Evolutionary conservation across 768 basidiomycete species (phyloP), one percentile per base, ranked within the genome.

Genomic region (Scleroderma bovista): DNA sequence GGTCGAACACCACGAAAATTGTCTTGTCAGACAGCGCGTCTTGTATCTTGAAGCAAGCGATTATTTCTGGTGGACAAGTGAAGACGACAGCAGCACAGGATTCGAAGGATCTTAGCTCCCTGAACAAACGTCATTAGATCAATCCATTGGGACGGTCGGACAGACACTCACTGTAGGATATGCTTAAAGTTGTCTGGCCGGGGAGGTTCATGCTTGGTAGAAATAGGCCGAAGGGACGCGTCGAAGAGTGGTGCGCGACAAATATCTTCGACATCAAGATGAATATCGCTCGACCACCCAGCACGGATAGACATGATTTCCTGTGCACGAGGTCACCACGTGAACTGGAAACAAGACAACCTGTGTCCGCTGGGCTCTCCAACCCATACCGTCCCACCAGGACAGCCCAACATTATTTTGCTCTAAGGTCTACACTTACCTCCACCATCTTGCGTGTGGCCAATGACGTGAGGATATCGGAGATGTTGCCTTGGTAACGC

Each of bases 51-150:
- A 82, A 60, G 57, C 80, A 78, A 17, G 76, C 72, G 16, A 86
- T 62, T 43, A 86, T 84, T 57, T 86, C 85, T 0, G 86, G 84
- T 31, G 85, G 81, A 17, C 83, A 81, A 0, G 84, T 87, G 52
- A 87, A 78, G 44, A 85, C 70, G 29, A 47, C 75, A 75, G 40
- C 72, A 50, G 44, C 71, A 61, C 51, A 63, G 29, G 19, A 58
- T 34, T 50, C 57, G 2, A 48, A 50, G 11, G 32, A 47, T 23
- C 48, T 60, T 61, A 61, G 55, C 22, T 52, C 57, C 48, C 64
- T 74, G 57, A 37, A n/a, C n/a, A n/a, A 56, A 23, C 16, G 26
- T 16, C 22, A 43, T 20, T 12, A 2, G 16, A 16, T 6, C 15
- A 2, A 24, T 43, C 23, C 23, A 24, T 10, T 6, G 10, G n/a